Evolutionary conservation across 1,139 yeast genomes (phyloP), one percentile per base, ranked within the genome.

Genomic region (Debaryomyces sp.): DNA sequence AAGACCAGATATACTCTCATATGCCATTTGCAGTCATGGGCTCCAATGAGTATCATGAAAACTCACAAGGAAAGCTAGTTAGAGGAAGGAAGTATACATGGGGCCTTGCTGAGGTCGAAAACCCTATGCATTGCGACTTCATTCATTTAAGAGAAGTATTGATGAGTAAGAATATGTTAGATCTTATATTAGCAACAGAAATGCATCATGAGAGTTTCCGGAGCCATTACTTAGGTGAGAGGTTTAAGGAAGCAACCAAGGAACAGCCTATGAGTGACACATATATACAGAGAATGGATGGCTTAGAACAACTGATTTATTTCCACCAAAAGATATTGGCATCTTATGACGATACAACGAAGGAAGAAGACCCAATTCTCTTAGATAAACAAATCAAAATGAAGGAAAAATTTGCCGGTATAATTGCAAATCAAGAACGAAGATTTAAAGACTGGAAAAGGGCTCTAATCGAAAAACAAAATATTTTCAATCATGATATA

Each of bases 61-160:
- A 70, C 41, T 53, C 60, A 0, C 61, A 65, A 3, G 82, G 81
- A 0, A 55, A 66, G 15, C 43, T 59, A 1, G 81, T 84, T 3
- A 72, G 85, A 51, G 94, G 90, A 4, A 77, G 96, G 56, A 70
- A 74, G 54, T 89, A 87, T 63, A 73, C 70, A 9, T 89, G 96
- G 95, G 96, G 96, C 0, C 50, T 75, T 23, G 85, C 86, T 5
- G 90, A 88, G 54, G 82, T 86, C 34, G 91, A 85, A 54, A 83
- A 88, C 57, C 74, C 74, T 1, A 59, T 63, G 3, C 88, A 84
- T 60, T 84, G 95, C 64, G 96, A 89, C 60, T 86, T 87, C 55
- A 50, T 63, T 7, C 68, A 68, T 32, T 70, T 89, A 51, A 77
- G 84, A 54, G 72, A 75, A 10, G 61, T 84, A 7, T 60, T 86